Conservation (phyloP, 2,329 filamentous ascomycete species). For the Fusarium begoniae region DNA sequence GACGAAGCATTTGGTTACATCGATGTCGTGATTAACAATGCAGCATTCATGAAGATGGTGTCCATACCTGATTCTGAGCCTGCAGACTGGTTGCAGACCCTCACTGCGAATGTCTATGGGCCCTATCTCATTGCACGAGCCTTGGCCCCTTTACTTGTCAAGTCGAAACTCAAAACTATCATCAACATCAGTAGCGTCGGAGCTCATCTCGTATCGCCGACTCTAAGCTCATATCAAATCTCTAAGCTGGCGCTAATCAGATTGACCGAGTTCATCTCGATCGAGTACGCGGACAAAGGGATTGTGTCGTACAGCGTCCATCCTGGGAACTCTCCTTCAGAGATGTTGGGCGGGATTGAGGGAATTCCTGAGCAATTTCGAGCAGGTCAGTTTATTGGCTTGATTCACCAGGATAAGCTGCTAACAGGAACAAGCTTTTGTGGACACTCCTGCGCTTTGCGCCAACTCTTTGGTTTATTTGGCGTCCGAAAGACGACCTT, state of each 20-base stretch:
- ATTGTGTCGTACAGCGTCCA: slow-evolving; percentile 13
- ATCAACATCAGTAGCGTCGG: slow-evolving; percentile 17
- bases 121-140: slow-evolving; percentile 5
- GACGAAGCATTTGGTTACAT: not conserved
- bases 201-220: slow-evolving; percentile 11
- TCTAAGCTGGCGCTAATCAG: slow-evolving; percentile 26
- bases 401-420: accelerated
- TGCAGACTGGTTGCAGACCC: slow-evolving; percentile 3
- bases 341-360: slow-evolving; percentile 4
- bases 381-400: not conserved
- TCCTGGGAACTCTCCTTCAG: slow-evolving; percentile 23
- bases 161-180: not conserved
- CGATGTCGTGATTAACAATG: slow-evolving; percentile 13
- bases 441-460: slow-evolving; percentile 17
- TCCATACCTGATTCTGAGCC: slow-evolving; percentile 7
- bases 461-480: slow-evolving; percentile 27
- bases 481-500: not conserved
- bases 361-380: not conserved
- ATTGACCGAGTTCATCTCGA: slow-evolving; percentile 22
- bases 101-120: not conserved
- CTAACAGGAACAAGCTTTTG: slow-evolving; percentile 3
- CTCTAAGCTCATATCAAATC: slow-evolving; percentile 24
- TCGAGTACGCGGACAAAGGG: slow-evolving; percentile 2
- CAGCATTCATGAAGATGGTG: slow-evolving; percentile 12
- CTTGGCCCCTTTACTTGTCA: not conserved